phyloP scores from a whole-genome alignment of 257 asterid species.

The Solanum appendiculatum region DNA sequence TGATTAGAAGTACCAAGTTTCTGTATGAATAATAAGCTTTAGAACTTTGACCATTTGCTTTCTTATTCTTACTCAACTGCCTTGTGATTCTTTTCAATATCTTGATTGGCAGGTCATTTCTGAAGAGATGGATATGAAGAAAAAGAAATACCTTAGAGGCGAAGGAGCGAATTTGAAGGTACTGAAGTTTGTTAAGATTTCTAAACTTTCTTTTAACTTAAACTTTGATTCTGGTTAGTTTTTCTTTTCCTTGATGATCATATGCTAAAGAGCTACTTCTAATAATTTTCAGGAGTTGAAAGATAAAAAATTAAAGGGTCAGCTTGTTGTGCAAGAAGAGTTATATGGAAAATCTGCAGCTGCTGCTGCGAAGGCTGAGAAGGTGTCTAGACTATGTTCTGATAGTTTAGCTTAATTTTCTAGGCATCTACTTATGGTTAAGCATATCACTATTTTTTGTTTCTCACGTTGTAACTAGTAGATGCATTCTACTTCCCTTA shows the following conservation, averaged over 20 bases:
- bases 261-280: not conserved
- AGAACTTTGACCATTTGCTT: not conserved
- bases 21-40: not conserved
- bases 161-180: constrained; percentile 72
- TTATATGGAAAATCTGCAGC: constrained; percentile 65
- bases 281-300: constrained; percentile 27
- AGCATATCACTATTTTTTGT: not conserved
- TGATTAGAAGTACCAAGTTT: not conserved
- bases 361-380: constrained; percentile 81
- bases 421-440: not conserved
- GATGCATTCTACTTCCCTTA: not conserved
- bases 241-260: not conserved
- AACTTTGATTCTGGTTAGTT: not conserved
- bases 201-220: not conserved
- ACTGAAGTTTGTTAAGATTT: not conserved
- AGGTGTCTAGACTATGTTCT: constrained; percentile 29
- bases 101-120: constrained; percentile 29
- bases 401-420: not conserved
- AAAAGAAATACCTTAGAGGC: constrained; percentile 69
- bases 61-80: not conserved
- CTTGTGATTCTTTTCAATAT: not conserved
- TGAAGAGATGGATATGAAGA: constrained; percentile 49
- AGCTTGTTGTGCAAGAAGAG: constrained; percentile 65
- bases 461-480: not conserved
- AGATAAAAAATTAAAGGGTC: constrained; percentile 87